A percentile compares a stretch with the other conserved stretches of the same genome.
Conservation (phyloP, 441 rosid genomes). For the Iberis amara region DNA sequence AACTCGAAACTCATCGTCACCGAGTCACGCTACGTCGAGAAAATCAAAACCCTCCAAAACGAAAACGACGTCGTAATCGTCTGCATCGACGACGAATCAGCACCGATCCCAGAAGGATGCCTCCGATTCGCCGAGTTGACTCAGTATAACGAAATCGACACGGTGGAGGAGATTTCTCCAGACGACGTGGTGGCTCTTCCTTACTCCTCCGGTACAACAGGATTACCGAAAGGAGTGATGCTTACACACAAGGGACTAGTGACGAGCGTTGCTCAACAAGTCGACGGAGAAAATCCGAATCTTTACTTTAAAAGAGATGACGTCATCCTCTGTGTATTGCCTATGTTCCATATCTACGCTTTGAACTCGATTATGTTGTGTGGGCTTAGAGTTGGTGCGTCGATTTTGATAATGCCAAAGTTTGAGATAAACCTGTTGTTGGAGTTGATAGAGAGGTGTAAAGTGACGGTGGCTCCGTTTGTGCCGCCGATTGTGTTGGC, state of each 20-base stretch:
- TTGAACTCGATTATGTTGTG: slow-evolving; percentile 46
- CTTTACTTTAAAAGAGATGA: slow-evolving; percentile 41
- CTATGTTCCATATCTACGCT: slow-evolving; percentile 50
- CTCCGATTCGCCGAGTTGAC: slow-evolving; percentile 38
- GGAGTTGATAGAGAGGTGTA: slow-evolving; percentile 39
- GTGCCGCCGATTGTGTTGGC: slow-evolving; percentile 53
- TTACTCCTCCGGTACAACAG: slow-evolving; percentile 57
- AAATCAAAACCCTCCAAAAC: slow-evolving; percentile 29
- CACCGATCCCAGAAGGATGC: slow-evolving; percentile 32
- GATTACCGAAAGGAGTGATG: slow-evolving; percentile 59
- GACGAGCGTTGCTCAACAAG: slow-evolving; percentile 55
- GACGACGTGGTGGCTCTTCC: slow-evolving; percentile 57
- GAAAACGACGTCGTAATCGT: slow-evolving; percentile 31
- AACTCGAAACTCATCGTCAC: slow-evolving; percentile 40
- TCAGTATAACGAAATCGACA: slow-evolving; percentile 23
- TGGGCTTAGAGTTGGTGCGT: slow-evolving; percentile 50
- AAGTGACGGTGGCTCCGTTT: slow-evolving; percentile 45
- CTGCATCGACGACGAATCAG: slow-evolving; percentile 30
- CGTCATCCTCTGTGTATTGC: slow-evolving; percentile 44
- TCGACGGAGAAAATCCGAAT: slow-evolving; percentile 59
- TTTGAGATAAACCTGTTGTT: slow-evolving; percentile 38
- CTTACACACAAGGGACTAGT: slow-evolving; percentile 46
- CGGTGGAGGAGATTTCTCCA: slow-evolving; percentile 27
- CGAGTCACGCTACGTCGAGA: slow-evolving; percentile 35
- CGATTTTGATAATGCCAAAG: slow-evolving; percentile 48